Base-by-base conservation (phyloP, 306 rosid genomes). In the Vigna mungo region DNA sequence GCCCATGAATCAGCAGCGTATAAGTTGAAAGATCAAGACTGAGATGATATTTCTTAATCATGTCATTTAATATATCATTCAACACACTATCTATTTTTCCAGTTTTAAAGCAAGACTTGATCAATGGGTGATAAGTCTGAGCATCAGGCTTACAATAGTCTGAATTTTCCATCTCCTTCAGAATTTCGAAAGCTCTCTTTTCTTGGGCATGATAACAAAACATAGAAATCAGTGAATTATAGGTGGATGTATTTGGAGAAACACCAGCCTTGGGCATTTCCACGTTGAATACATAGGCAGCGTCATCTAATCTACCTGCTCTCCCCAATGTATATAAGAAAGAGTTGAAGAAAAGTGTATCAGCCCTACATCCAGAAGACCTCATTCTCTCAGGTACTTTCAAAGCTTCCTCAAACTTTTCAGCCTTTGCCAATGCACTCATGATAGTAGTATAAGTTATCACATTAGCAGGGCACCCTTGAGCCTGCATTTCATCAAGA, bases 401-500 rank as follows among this genome's bases (percentile, higher is more conserved):
- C 77, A 90, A 77, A 32, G 96, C 98, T 74, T 92, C 95, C 78
- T 92, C 90, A 27, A 84, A 78, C 41, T 86, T 85, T 66, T 75
- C 86, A 1, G 88, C 83, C 84, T 92, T 94, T 46, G 92, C 84
- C 53, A 94, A 46, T 25, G 80, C 88, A 71, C 83, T 74, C 90
- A 94, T 88, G 78, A 92, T 73, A 37, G 81, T 87, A 53, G 97
- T 94, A 82, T 77, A 92, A 60, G 96, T 92, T 56, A 94, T 68
- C 30, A 89, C 85, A 83, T 89, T 92, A 1, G 97, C 91, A 3
- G 84, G 51, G 78, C 95, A 94, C 60, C 76, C 91, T 69, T 81
- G 83, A 61, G 87, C 81, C 63, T 85, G 90, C 98, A 94, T 94
- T 81, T 94, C 98, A 75, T 89, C 96, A n/a, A 94, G 92, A 84